Conservation (phyloP, 257 asterid species). For the Penstemon davidsonii region DNA sequence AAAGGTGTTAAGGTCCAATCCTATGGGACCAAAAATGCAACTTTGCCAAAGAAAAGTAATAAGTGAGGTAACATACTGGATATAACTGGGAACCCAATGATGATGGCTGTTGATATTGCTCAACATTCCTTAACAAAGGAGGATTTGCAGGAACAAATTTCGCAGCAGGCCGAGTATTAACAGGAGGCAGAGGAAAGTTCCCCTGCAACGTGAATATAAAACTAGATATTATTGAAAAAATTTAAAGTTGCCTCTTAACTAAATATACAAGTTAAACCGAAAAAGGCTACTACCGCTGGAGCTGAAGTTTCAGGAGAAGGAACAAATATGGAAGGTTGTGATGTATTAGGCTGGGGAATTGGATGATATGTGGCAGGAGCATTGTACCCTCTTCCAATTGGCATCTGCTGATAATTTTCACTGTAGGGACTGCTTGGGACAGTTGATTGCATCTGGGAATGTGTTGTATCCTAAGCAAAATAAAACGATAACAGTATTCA, state of each 20-base stretch:
- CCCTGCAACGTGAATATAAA: constrained; percentile 45
- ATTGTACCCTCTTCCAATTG: constrained; percentile 48
- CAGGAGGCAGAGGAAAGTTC: constrained; percentile 67
- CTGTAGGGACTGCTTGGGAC: constrained; percentile 55
- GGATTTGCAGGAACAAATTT: constrained; percentile 81
- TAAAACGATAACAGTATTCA: constrained; percentile 15
- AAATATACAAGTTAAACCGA: constrained; percentile 22
- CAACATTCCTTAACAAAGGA: constrained; percentile 64
- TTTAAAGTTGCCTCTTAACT: constrained; percentile 6
- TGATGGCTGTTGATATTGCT: constrained; percentile 82
- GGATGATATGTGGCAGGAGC: constrained; percentile 52
- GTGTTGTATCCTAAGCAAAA: constrained; percentile 52
- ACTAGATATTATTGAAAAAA: background rate
- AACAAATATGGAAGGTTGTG: constrained; percentile 66
- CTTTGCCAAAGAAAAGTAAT: background rate
- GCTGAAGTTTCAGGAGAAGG: constrained; percentile 68
- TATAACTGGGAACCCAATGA: constrained; percentile 84
- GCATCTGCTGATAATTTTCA: constrained; percentile 63
- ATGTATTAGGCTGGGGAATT: constrained; percentile 47
- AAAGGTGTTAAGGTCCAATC: too few species aligned
- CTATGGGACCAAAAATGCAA: too few species aligned
- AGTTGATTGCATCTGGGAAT: constrained; percentile 49
- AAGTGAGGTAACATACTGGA: constrained; percentile 56
- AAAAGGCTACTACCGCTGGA: constrained; percentile 45
- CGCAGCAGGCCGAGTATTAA: constrained; percentile 60